These are phyloP conservation scores for Artemisia argyi DNA, from an alignment of 129 eudicot genomes.

Conservation along the genomic window DNA sequence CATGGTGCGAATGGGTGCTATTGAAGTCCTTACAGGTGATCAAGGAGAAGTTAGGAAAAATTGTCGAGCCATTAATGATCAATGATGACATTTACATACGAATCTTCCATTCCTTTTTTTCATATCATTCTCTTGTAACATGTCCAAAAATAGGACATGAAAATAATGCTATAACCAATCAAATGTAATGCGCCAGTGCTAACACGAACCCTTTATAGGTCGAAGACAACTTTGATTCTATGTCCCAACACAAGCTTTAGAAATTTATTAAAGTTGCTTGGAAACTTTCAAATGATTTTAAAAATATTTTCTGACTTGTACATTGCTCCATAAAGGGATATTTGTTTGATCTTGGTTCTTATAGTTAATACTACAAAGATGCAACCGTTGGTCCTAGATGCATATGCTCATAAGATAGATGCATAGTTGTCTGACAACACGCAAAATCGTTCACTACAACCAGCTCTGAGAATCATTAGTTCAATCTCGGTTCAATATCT, in stretches of 20 bases:
- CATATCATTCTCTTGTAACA: neutral
- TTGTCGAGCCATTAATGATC: constrained; percentile 27
- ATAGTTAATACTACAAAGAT: neutral
- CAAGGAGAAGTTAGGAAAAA: constrained; percentile 42
- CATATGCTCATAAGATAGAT: neutral
- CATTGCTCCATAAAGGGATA: neutral
- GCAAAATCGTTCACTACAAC: neutral
- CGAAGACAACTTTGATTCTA: neutral
- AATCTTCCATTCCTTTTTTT: neutral
- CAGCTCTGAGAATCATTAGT: neutral
- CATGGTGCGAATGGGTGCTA: constrained; percentile 36
- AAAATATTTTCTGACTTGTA: neutral
- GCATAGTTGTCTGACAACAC: neutral
- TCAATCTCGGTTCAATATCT: neutral
- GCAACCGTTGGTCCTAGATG: neutral
- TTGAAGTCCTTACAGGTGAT: constrained; percentile 33
- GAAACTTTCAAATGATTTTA: neutral
- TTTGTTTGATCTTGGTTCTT: neutral
- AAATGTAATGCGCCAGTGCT: neutral
- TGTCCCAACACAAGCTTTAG: neutral
- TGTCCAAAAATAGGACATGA: neutral
- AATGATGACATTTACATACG: constrained; percentile 2
- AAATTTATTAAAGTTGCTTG: neutral
- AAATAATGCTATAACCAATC: neutral
- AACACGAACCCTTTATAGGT: neutral